Percentiles rank a stretch among this genome's conserved stretches.
Conservation (phyloP, 2,329 filamentous ascomycete genomes). For the Clonostachys byssicola region DNA sequence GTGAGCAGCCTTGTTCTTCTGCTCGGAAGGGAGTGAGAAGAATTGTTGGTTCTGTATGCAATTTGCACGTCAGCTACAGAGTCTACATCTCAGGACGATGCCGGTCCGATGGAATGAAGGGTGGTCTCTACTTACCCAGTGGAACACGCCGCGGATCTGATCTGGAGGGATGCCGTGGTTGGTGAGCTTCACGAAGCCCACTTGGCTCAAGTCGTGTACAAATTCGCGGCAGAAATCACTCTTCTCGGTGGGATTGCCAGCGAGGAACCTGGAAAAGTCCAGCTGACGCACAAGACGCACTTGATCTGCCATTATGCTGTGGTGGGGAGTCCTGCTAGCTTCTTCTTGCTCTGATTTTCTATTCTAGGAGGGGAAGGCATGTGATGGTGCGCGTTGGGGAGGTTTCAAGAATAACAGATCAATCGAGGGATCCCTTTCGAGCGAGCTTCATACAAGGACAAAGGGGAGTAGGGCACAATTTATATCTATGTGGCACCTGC, state of each 20-base stretch:
- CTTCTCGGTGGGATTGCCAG: not conserved
- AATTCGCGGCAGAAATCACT: conserved; percentile 3
- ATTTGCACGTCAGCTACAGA: not conserved
- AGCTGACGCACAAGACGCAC: not conserved
- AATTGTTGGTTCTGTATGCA: conserved; percentile 1
- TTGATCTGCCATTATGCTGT: too few species aligned
- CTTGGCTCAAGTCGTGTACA: conserved; percentile 12
- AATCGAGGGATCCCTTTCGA: too few species aligned
- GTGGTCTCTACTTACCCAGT: conserved; percentile 9
- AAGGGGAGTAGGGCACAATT: too few species aligned
- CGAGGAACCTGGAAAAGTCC: not conserved
- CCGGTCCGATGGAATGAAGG: too few species aligned
- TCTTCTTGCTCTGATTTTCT: too few species aligned
- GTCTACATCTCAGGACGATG: not conserved
- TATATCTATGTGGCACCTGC: too few species aligned
- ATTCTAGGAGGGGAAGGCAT: too few species aligned
- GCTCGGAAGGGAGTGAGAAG: conserved; percentile 12
- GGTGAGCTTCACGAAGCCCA: conserved; percentile 17
- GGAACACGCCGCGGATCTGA: conserved; percentile 22
- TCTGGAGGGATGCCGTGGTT: conserved; percentile 19
- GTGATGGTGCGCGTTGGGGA: too few species aligned
- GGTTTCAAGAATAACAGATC: too few species aligned
- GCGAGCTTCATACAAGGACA: too few species aligned
- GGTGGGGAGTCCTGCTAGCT: too few species aligned
- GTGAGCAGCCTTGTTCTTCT: conserved; percentile 19